Conservation (phyloP, 768 basidiomycete species). For the Auriscalpium microsporum region DNA sequence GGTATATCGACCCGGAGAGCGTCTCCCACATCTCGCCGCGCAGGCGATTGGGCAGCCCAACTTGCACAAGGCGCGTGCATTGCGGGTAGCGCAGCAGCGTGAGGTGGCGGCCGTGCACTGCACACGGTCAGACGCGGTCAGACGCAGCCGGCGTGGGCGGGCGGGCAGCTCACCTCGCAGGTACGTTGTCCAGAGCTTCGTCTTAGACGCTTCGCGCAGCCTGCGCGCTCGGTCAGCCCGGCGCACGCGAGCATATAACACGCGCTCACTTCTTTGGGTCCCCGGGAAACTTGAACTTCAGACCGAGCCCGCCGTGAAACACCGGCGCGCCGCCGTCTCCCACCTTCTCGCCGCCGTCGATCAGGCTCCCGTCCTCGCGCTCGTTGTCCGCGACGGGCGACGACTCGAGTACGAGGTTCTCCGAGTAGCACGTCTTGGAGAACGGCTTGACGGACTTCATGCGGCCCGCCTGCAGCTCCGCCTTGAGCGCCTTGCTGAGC, state of each 20-base stretch:
- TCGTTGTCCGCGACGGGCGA: constrained; percentile 26
- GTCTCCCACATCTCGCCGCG: constrained; percentile 99
- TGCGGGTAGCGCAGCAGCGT: constrained; percentile 93
- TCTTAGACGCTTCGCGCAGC: constrained; percentile 85
- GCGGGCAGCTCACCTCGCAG: constrained; percentile 47
- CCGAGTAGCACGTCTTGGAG: constrained; percentile 89
- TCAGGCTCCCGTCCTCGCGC: constrained; percentile 51
- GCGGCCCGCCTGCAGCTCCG: constrained; percentile 79
- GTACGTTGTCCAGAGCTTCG: constrained; percentile 92
- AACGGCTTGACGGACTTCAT: constrained; percentile 93
- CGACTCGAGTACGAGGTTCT: constrained; percentile 62
- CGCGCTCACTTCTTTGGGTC: constrained; percentile 77
- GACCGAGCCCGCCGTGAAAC: constrained; percentile 72
- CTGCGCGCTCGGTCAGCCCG: constrained; percentile 27
- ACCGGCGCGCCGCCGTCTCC: constrained; percentile 42
- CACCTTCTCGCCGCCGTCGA: constrained; percentile 53
- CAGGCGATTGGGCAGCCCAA: constrained; percentile 89
- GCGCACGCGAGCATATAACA: not conserved
- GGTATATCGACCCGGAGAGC: constrained; percentile 85
- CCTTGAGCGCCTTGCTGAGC: constrained; percentile 82
- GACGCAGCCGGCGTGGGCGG: not conserved
- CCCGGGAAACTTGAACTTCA: constrained; percentile 85
- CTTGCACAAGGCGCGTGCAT: constrained; percentile 94
- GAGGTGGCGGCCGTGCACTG: constrained; percentile 91
- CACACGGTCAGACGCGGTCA: not conserved